phyloP scores from a whole-genome alignment of 2,329 filamentous ascomycete species.

The Camptophora hylomeconis region DNA sequence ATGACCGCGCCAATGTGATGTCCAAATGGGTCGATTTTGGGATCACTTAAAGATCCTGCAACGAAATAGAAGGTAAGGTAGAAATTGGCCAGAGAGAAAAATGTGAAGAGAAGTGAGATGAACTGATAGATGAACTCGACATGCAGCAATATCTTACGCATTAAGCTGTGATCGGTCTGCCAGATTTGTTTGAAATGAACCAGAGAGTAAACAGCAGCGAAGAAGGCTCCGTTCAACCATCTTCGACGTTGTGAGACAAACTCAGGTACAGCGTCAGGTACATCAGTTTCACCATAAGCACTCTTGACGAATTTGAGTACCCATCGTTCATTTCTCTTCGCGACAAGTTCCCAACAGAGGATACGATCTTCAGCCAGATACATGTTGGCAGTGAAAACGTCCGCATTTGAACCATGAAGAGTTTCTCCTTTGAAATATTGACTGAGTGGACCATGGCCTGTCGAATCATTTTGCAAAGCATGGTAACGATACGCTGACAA shows the following conservation, averaged over 20 bases:
- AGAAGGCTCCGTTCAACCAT: conserved; percentile 98
- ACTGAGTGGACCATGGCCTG: conserved; percentile 83
- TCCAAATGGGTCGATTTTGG: conserved; percentile 75
- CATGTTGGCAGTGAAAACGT: conserved; percentile 98
- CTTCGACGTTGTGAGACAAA: conserved; percentile 93
- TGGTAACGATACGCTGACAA: conserved; percentile 93
- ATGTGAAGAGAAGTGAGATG: conserved; percentile 85
- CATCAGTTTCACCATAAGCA: conserved; percentile 94
- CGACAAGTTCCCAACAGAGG: conserved; percentile 93
- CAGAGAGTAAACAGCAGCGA: conserved; percentile 92
- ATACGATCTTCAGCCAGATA: conserved; percentile 98
- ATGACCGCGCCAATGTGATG: conserved; percentile 73
- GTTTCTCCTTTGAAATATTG: conserved; percentile 99
- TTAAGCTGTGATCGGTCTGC: conserved; percentile 78
- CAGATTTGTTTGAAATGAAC: conserved; percentile 92
- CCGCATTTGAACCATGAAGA: conserved; percentile 85
- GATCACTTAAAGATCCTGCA: conserved; percentile 73
- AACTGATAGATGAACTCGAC: conserved; percentile 95
- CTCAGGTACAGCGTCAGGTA: conserved; percentile 86
- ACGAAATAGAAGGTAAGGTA: conserved; percentile 99
- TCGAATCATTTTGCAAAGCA: conserved; percentile 90
- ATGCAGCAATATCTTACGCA: conserved; percentile 81
- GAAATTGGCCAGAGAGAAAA: conserved; percentile 97
- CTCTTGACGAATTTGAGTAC: conserved; percentile 96
- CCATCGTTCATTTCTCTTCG: conserved; percentile 89